Evolutionary conservation across 495 filamentous ascomycete species (phyloP).

Genomic region (Penicillium salamii): DNA sequence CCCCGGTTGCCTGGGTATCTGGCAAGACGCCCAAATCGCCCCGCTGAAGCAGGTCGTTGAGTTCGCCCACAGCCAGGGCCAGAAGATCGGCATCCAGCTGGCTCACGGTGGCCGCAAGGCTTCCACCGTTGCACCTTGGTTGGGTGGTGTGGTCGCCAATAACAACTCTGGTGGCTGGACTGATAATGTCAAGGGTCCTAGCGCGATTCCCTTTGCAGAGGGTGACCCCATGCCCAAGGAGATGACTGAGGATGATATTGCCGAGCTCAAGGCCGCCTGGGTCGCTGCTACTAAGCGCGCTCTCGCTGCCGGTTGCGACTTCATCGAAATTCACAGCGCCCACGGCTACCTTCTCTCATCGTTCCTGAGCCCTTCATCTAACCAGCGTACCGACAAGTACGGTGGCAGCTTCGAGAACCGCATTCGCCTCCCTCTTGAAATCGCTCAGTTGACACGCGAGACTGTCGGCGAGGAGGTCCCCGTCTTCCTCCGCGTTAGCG

Average conservation of each 20-base stretch:
- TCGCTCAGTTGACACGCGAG: constrained; percentile 55
- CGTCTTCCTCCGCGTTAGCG: constrained; percentile 61
- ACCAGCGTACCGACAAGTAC: constrained; percentile 63
- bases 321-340: constrained; percentile 58
- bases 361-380: constrained; percentile 63
- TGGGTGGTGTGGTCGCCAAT: constrained; percentile 45
- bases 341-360: constrained; percentile 65
- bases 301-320: constrained; percentile 56
- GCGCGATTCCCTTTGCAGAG: constrained; percentile 52
- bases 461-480: constrained; percentile 58
- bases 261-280: constrained; percentile 55
- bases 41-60: constrained; percentile 60
- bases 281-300: constrained; percentile 53
- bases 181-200: constrained; percentile 53
- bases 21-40: constrained; percentile 70
- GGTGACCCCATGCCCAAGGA: constrained; percentile 49
- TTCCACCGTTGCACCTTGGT: constrained; percentile 66
- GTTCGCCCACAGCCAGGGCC: constrained; percentile 69
- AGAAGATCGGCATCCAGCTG: constrained; percentile 72
- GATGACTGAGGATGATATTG: constrained; percentile 56
- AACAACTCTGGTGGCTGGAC: constrained; percentile 63
- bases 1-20: constrained; percentile 67
- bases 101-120: constrained; percentile 77
- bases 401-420: constrained; percentile 66
- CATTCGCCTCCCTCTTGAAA: constrained; percentile 55